These are phyloP conservation scores for Sugiyamaella qingdaonensis DNA, from an alignment of 805 yeast genomes.

Conservation along the genomic window DNA sequence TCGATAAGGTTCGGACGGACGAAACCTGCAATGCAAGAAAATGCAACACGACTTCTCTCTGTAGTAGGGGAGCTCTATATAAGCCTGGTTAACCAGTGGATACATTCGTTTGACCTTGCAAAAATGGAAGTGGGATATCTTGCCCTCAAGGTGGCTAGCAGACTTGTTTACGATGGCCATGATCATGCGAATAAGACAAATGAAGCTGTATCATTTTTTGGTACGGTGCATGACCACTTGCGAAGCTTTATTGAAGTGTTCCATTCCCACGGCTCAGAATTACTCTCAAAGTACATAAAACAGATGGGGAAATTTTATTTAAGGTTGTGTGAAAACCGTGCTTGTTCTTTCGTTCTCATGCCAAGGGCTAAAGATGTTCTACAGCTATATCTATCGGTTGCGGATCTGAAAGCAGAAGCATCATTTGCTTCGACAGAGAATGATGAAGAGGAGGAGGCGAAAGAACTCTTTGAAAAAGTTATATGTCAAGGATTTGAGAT, in stretches of 20 bases:
- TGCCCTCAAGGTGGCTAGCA: slow-evolving; percentile 66
- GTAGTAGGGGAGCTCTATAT: slow-evolving; percentile 57
- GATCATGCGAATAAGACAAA: slow-evolving; percentile 61
- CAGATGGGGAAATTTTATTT: slow-evolving; percentile 73
- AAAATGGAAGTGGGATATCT: slow-evolving; percentile 73
- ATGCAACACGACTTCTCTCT: slow-evolving; percentile 60
- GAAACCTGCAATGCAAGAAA: slow-evolving; percentile 68
- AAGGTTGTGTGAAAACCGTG: slow-evolving; percentile 53
- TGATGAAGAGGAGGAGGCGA: slow-evolving; percentile 46
- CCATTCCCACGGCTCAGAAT: slow-evolving; percentile 37
- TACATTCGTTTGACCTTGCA: slow-evolving; percentile 36
- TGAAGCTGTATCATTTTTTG: slow-evolving; percentile 58
- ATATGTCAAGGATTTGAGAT: slow-evolving; percentile 56
- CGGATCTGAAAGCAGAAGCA: slow-evolving; percentile 60
- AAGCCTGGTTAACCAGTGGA: slow-evolving; percentile 60
- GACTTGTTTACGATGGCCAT: slow-evolving; percentile 72
- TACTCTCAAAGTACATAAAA: slow-evolving; percentile 64
- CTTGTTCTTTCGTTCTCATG: slow-evolving; percentile 66
- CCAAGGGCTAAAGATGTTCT: slow-evolving; percentile 60
- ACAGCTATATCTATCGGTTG: slow-evolving; percentile 53
- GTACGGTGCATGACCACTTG: slow-evolving; percentile 53
- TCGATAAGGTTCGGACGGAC: slow-evolving; percentile 81
- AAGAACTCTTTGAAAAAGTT: slow-evolving; percentile 68
- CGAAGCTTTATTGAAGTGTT: slow-evolving; percentile 51
- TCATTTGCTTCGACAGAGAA: slow-evolving; percentile 33